Evolutionary conservation across 2,329 filamentous ascomycete species (phyloP), one percentile per base, ranked within the genome.

Genomic region (Pestalotiopsis sp.): DNA sequence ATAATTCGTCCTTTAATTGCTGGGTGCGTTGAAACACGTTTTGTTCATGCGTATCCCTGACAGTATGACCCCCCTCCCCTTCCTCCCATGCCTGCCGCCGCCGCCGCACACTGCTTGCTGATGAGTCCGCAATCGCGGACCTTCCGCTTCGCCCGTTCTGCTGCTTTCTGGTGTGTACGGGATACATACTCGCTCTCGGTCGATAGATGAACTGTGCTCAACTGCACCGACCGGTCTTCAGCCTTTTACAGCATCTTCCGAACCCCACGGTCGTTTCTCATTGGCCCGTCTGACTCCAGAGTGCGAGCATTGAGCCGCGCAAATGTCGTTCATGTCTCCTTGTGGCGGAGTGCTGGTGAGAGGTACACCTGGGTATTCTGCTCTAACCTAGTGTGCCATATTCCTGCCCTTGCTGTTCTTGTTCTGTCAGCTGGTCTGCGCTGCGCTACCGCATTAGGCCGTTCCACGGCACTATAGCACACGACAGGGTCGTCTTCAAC

Each of bases 1-100:
- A 85, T 85, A 84, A 84, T 75, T 77, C 75, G 75, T 73, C 75
- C 79, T 83, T 83, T 84, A 82, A 84, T 85, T 84, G 76, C 82
- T 80, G 80, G 81, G 80, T 78, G 74, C 77, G 74, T 75, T 81
- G 79, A 82, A 82, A 82, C 79, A 75, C 76, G 77, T 80, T 80
- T 80, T 75, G 74, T 82, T 85, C 80, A 85, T 85, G 83, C 83
- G 77, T 73, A 77, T 79, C 76, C 78, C 71, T 67, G 67, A 59
- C 66, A 59, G 69, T 68, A 72, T 70, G 73, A 72, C 70, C 61
- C 65, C 69, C 49, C 56, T 56, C 65, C 69, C 49, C 56, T 56
- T 31, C 6, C 27, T 31, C 41, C 38, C 70, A 65, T 72, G 72
- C 73, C 72, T 72, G 70, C 71, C 68, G 72, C 71, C 68, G 64